Evolutionary conservation across 2,329 filamentous ascomycete genomes (phyloP).

Genomic region (Beauveria pseudobassiana): DNA sequence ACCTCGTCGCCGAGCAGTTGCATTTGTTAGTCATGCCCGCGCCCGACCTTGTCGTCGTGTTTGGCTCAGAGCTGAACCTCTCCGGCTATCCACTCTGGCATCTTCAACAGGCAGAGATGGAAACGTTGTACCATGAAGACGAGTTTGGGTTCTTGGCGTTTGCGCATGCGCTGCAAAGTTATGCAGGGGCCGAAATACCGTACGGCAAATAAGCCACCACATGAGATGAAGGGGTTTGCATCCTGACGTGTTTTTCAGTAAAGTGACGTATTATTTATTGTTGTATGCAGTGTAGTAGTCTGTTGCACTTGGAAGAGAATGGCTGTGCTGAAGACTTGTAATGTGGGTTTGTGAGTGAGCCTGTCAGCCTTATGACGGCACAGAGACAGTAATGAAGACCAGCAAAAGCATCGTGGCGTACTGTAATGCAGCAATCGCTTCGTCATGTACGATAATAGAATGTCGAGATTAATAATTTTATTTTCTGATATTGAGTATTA

Average conservation of each 20-base stretch:
- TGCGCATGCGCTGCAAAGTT: not conserved
- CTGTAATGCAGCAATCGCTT: no score
- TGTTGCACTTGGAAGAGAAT: no score
- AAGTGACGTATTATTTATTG: not conserved
- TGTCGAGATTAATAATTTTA: accelerated
- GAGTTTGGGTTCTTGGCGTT: not conserved
- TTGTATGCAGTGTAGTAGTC: not conserved
- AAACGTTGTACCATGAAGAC: not conserved
- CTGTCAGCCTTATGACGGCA: no score
- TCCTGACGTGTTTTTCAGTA: no score
- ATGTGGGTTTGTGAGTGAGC: not conserved
- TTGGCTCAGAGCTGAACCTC: not conserved
- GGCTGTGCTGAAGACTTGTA: not conserved
- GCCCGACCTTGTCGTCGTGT: not conserved
- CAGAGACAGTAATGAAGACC: not conserved
- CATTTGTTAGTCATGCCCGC: not conserved
- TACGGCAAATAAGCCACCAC: not conserved
- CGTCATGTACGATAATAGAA: no score
- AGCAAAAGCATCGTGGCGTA: not conserved
- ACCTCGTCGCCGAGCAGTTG: not conserved
- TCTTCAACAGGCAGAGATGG: not conserved
- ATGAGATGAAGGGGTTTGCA: no score
- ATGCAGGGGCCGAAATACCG: not conserved
- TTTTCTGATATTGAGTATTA: no score
- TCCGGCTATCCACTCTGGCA: not conserved